phyloP scores from a whole-genome alignment of 129 eudicot genomes.

The Pittosporum tobira region DNA sequence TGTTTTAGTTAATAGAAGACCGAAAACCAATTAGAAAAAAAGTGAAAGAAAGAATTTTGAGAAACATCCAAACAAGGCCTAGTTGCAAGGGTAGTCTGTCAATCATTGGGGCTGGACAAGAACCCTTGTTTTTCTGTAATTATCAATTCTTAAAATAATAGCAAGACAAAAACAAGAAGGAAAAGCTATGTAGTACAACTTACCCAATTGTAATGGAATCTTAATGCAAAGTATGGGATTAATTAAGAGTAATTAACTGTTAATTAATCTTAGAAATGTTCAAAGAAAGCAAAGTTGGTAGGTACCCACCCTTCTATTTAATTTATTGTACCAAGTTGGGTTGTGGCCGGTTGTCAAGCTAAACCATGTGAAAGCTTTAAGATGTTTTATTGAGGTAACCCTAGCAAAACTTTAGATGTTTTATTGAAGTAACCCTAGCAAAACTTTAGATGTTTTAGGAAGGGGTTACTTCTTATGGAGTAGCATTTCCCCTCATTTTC shows the following conservation, averaged over 20 bases:
- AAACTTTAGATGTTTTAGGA: conserved; percentile 1
- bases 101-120: neutral
- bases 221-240: neutral
- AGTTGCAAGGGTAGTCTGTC: neutral
- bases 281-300: conserved; percentile 8
- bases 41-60: too few species aligned
- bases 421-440: neutral
- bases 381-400: neutral
- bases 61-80: neutral
- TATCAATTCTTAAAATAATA: neutral
- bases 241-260: neutral
- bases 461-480: too few species aligned
- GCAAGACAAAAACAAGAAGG: neutral
- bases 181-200: neutral
- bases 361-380: conserved; percentile 5
- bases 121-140: neutral
- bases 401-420: conserved; percentile 5
- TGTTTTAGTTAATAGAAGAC: neutral
- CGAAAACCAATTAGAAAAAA: neutral
- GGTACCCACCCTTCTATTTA: neutral
- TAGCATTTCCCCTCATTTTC: too few species aligned
- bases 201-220: neutral
- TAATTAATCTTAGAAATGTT: neutral
- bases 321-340: neutral
- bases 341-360: conserved; percentile 4